Evolutionary conservation across 1,284 basidiomycete genomes (phyloP), one percentile per base, ranked within the genome.

Genomic region (Mycena sp.): DNA sequence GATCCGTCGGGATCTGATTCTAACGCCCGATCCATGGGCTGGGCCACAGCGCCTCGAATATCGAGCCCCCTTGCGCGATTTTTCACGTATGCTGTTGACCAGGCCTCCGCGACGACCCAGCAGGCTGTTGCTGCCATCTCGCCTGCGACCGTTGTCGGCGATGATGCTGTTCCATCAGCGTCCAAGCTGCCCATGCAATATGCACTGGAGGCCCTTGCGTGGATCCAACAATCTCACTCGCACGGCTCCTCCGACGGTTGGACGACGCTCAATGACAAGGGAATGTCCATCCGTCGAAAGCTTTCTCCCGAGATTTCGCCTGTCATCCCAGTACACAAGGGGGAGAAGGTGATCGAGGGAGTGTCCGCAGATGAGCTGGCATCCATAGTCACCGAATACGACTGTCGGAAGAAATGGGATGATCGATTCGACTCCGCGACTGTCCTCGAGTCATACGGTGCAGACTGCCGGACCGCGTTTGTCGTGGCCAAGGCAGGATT

Each of bases 321-420:
- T 9, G 83, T 87, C 44, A 88, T 98, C 48, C 93, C 94, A 0
- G 89, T 99, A 4, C 92, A 96, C 73, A 91, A 91, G 64, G 95
- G 94, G 0, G 91, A 93, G 73, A 93, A 95, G 76, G 94, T 99
- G 64, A 91, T 99, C 49, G 93, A 99, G 74, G 96, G 97, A 1
- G 87, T 98, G 10, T 93, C 95, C 0, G 96, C 96, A 0, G 97
- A 98, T 71, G 97, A 99, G 72, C 81, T 98, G 16, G 90, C 88
- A 0, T 83, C 89, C 0, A 83, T 93, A 14, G 82, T 96, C 23
- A 84, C 86, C 6, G 89, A 92, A 60, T 86, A 88, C 23, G 87
- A 89, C 58, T 91, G 87, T 67, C 85, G 94, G 58, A 89, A 87
- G 73, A 82, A 85, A 46, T 98, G 95, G 95, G 95, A 98, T 72